phyloP scores from a whole-genome alignment of 2,329 filamentous ascomycete species.

The Sporothrix globosa region DNA sequence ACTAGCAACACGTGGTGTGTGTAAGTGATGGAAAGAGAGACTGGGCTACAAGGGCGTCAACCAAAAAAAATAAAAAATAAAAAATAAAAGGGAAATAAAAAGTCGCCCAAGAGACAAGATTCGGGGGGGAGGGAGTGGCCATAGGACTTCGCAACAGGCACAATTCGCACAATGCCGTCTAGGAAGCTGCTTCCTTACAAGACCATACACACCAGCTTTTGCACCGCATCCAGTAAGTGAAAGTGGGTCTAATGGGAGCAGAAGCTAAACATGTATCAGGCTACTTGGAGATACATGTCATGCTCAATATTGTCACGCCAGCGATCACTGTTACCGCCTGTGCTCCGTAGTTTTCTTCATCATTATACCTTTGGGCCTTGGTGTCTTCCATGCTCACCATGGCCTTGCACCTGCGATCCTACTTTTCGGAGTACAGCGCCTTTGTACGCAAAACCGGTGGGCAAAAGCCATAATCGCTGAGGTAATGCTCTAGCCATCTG shows the following conservation, averaged over 20 bases:
- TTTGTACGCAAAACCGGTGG: neutral
- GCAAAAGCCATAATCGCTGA: neutral
- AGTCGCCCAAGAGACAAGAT: neutral
- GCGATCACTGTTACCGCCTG: neutral
- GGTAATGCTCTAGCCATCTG: neutral
- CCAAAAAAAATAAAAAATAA: neutral
- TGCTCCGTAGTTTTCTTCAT: neutral
- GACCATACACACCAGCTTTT: neutral
- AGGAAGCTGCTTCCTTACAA: conserved; percentile 8
- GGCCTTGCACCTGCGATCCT: neutral
- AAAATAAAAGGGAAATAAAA: no score
- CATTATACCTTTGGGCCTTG: neutral
- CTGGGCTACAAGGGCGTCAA: neutral
- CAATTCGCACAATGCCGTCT: neutral
- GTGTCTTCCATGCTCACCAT: neutral
- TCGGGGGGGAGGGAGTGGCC: conserved; percentile 1
- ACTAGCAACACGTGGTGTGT: conserved; percentile 25
- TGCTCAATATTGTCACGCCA: conserved; percentile 9
- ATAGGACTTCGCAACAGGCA: neutral
- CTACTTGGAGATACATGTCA: neutral
- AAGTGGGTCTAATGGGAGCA: neutral
- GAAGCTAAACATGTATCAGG: conserved; percentile 6
- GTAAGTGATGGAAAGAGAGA: conserved; percentile 21
- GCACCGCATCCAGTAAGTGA: conserved; percentile 3
- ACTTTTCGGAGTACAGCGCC: conserved; percentile 2